Base-by-base conservation (phyloP, 1,284 basidiomycete genomes). In the Pseudozyma sp. region DNA sequence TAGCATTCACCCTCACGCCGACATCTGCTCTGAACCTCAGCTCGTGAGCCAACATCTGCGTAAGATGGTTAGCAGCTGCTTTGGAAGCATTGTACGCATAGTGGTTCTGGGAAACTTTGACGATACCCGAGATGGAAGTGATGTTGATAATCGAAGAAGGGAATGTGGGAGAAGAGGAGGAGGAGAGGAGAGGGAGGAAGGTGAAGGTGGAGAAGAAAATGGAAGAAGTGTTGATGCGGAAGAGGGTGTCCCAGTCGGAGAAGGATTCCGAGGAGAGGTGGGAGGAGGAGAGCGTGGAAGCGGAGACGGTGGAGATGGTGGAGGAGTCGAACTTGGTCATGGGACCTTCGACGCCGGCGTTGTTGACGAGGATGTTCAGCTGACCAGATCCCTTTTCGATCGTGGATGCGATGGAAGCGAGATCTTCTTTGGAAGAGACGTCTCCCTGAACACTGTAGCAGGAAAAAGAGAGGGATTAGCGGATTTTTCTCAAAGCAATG, bases 61-160 rank as follows among this genome's bases (percentile, higher is more conserved):
- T 79, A 3, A 82, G 51, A 39, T 76, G 71, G 59, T 81, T 75
- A 4, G 80, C 79, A 1, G 80, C 80, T 0, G 77, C 79, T 47
- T 81, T 81, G 46, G 53, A 60, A 1, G 77, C 59, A 31, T 81
- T 81, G 67, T 81, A 81, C 14, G 79, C 77, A 40, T 76, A 79
- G 53, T 72, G 73, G 44, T 46, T 66, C 53, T 81, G 79, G 14
- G 19, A 7, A 9, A 57, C 39, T 37, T 78, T 78, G n/a, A 81
- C 71, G 8, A 68, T 60, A 9, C 79, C 78, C 6, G 47, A 54
- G 48, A 80, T 78, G 19, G 30, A 42, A 9, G 78, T 80, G 46
- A 80, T 78, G 67, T 80, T 80, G 70, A 77, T 72, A 8, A 80
- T 56, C 9, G 48, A 9, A 4, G n/a, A 31, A 0, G 60, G 60